Evolutionary conservation across 495 filamentous ascomycete genomes (phyloP).

Genomic region (Podospora didyma): DNA sequence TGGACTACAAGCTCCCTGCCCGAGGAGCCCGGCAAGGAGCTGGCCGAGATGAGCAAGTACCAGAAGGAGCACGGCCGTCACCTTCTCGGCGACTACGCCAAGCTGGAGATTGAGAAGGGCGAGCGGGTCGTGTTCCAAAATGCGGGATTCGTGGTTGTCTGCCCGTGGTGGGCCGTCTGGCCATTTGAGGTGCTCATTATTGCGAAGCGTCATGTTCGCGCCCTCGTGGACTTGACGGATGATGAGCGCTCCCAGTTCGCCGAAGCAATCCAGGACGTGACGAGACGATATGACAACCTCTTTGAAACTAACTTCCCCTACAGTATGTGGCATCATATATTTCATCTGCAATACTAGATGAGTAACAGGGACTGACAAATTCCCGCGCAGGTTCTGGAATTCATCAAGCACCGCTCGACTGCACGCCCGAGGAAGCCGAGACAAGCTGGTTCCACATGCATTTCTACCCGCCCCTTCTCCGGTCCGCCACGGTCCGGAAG

Average conservation of each 20-base stretch:
- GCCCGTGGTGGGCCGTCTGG: conserved; percentile 97
- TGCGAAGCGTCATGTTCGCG: conserved; percentile 71
- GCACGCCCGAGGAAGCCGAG: conserved; percentile 78
- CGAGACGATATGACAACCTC: conserved; percentile 89
- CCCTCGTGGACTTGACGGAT: conserved; percentile 72
- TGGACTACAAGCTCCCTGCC: conserved; percentile 90
- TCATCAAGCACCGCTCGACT: conserved; percentile 89
- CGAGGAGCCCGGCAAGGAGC: conserved; percentile 78
- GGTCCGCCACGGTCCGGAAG: conserved; percentile 91
- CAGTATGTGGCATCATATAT: conserved; percentile 42
- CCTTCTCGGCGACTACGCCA: conserved; percentile 81
- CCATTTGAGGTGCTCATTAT: conserved; percentile 95
- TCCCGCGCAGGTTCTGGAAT: conserved; percentile 61
- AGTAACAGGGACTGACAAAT: neutral
- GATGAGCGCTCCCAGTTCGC: conserved; percentile 68
- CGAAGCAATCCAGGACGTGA: conserved; percentile 79
- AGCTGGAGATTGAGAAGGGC: conserved; percentile 72
- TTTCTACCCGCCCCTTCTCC: conserved; percentile 90
- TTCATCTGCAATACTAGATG: neutral
- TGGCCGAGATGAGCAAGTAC: conserved; percentile 74
- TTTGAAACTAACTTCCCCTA: conserved; percentile 98
- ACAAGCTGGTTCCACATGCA: conserved; percentile 91
- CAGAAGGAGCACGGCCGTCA: conserved; percentile 66
- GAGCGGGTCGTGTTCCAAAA: conserved; percentile 90
- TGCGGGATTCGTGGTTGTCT: conserved; percentile 72